Conservation (phyloP, 306 rosid species). For the Prunus kanzakura region DNA sequence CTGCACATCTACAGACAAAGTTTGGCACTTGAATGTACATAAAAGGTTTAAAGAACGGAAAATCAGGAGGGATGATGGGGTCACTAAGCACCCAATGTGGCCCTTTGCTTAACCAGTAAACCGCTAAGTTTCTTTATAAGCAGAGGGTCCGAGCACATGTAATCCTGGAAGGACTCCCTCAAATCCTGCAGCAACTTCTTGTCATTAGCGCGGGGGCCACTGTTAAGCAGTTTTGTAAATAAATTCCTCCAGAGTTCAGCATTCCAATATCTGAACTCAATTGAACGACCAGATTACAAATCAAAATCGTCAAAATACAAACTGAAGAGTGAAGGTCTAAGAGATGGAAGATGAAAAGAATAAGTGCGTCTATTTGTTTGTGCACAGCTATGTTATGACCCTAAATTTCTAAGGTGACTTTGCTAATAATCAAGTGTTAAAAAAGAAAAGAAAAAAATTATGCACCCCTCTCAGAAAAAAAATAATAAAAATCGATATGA, state of each 20-base stretch:
- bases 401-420: background rate
- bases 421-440: background rate
- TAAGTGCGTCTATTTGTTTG: background rate
- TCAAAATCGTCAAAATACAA: background rate
- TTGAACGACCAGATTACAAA: conserved; percentile 22
- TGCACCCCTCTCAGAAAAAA: too few relatives aligned
- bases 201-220: conserved; percentile 42
- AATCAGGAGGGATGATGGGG: conserved; percentile 13
- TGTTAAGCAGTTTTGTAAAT: conserved; percentile 76
- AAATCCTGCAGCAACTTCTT: conserved; percentile 49
- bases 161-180: conserved; percentile 74
- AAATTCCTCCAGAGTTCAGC: conserved; percentile 79
- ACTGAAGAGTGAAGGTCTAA: conserved; percentile 6
- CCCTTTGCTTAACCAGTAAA: conserved; percentile 75
- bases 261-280: conserved; percentile 78
- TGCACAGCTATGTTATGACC: background rate
- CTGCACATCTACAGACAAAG: background rate
- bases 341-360: conserved; percentile 14
- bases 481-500: background rate
- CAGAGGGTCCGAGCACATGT: conserved; percentile 66
- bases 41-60: conserved; percentile 6
- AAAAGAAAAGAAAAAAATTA: background rate
- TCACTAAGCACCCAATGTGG: conserved; percentile 68
- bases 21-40: background rate
- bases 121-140: conserved; percentile 64